A percentile compares a stretch with the other conserved stretches of the same genome.
Evolutionary conservation across 768 basidiomycete species (phyloP).

Genomic region (Pisolithus sp.): DNA sequence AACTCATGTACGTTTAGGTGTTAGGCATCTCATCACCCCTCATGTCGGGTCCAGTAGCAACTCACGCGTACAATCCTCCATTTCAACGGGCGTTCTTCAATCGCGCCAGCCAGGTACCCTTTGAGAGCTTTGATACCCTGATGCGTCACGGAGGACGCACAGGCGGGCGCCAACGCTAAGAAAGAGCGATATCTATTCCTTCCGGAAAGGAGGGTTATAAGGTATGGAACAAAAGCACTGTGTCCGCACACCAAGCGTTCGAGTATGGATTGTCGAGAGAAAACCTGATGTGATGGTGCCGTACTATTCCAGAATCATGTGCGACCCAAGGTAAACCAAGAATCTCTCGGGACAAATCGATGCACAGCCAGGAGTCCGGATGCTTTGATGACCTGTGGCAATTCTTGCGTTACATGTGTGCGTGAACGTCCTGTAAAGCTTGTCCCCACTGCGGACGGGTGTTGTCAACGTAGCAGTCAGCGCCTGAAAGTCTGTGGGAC

Average conservation of each 20-base stretch:
- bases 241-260: too few species aligned
- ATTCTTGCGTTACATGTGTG: constrained; percentile 77
- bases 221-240: constrained; percentile 87
- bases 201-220: constrained; percentile 50
- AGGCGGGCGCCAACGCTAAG: too few species aligned
- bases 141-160: constrained; percentile 78
- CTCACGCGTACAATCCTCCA: too few species aligned
- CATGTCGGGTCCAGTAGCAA: too few species aligned
- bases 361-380: constrained; percentile 76
- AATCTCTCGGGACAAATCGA: background rate
- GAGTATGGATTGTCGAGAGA: too few species aligned
- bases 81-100: too few species aligned
- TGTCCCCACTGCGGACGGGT: constrained; percentile 66
- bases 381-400: constrained; percentile 70
- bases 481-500: too few species aligned
- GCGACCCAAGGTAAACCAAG: too few species aligned
- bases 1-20: too few species aligned
- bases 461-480: constrained; percentile 92
- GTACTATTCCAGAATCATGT: background rate
- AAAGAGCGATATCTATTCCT: constrained; percentile 76
- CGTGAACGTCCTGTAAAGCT: constrained; percentile 84
- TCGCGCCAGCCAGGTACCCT: constrained; percentile 74
- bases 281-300: constrained; percentile 47
- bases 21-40: too few species aligned
- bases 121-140: constrained; percentile 93